phyloP scores from a whole-genome alignment of 2,329 filamentous ascomycete species.

The Albifimbria verrucaria region DNA sequence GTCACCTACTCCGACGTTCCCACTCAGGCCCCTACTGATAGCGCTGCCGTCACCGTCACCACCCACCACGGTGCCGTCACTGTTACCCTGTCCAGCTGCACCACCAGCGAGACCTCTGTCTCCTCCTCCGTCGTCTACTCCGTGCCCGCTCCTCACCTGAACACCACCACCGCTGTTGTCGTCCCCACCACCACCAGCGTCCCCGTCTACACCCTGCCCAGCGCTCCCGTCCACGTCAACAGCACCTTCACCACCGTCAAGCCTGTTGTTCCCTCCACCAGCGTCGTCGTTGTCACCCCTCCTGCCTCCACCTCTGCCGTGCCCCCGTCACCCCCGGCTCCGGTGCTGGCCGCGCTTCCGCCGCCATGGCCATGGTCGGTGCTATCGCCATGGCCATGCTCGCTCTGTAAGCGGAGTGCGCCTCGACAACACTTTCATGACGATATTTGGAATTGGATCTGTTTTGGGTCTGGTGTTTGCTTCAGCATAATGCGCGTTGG shows the following conservation, averaged over 20 bases:
- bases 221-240: conserved; percentile 19
- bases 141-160: conserved; percentile 14
- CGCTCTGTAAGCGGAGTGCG: conserved; percentile 35
- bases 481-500: conserved; percentile 5
- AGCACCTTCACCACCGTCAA: conserved; percentile 16
- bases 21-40: too few relatives aligned
- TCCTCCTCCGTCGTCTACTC: too few relatives aligned
- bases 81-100: conserved; percentile 20
- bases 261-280: conserved; percentile 16
- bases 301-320: conserved; percentile 18
- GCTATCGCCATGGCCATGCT: conserved; percentile 38
- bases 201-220: conserved; percentile 10
- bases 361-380: conserved; percentile 35
- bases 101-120: conserved; percentile 1
- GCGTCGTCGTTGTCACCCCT: conserved; percentile 13
- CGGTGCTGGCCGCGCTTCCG: conserved; percentile 30
- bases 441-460: neutral
- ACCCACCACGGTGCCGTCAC: conserved; percentile 26
- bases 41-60: conserved; percentile 23
- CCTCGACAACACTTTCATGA: neutral
- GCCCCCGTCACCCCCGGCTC: conserved; percentile 12
- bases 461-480: conserved; percentile 13
- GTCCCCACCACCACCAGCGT: conserved; percentile 19
- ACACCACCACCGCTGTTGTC: conserved; percentile 15
- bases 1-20: conserved; percentile 19